A percentile compares a stretch with the other conserved stretches of the same genome.
phyloP scores from a whole-genome alignment of 2,329 filamentous ascomycete species.

The Claviceps africana region DNA sequence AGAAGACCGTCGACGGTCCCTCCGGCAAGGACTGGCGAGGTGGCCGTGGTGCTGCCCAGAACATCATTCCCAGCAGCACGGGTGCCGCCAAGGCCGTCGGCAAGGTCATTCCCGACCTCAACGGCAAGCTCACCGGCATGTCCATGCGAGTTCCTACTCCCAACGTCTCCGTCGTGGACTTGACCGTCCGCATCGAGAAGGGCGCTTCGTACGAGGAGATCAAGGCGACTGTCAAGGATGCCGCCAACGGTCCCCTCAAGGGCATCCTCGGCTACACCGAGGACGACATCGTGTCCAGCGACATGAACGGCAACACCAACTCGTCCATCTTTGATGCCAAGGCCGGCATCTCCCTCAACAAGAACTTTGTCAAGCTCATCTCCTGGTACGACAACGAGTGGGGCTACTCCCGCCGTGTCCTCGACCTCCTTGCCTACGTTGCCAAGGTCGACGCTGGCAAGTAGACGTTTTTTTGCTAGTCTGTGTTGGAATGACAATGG shows the following conservation, averaged over 20 bases:
- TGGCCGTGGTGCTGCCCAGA: conserved; percentile 95
- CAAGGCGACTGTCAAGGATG: conserved; percentile 82
- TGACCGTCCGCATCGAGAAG: conserved; percentile 93
- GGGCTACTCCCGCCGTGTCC: conserved; percentile 94
- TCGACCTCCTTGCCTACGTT: conserved; percentile 68
- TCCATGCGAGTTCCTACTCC: conserved; percentile 95
- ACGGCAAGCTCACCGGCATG: conserved; percentile 99
- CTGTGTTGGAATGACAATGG: background rate
- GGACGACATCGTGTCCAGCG: conserved; percentile 89
- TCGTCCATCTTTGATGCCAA: conserved; percentile 99
- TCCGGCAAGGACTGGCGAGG: conserved; percentile 99
- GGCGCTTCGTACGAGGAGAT: conserved; percentile 76
- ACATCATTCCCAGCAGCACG: conserved; percentile 99
- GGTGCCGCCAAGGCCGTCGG: conserved; percentile 99
- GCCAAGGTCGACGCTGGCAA: conserved; percentile 58
- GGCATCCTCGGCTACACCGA: conserved; percentile 90
- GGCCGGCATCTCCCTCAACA: conserved; percentile 96
- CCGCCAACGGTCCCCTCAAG: conserved; percentile 71
- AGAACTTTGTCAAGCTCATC: conserved; percentile 97
- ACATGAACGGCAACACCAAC: conserved; percentile 82
- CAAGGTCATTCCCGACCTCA: conserved; percentile 96
- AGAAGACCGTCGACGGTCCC: conserved; percentile 98
- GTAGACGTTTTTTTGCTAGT: conserved; percentile 20
- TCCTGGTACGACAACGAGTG: conserved; percentile 99
- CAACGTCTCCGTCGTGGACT: conserved; percentile 98